Conservation (phyloP, 1,284 basidiomycete genomes). For the Violaceomyces palustris region DNA sequence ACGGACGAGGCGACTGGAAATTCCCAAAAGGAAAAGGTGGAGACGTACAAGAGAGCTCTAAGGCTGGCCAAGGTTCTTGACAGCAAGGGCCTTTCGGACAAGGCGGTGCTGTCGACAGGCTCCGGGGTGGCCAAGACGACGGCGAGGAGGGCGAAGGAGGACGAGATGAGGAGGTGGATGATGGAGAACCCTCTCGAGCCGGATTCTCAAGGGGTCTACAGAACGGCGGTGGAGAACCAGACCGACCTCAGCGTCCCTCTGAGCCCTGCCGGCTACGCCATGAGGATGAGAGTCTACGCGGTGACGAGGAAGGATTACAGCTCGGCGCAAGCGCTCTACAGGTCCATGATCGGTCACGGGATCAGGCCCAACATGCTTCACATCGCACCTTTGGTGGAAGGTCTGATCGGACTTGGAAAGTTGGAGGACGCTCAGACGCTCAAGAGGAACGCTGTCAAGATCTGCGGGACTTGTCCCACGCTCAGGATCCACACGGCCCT, state of each 20-base stretch:
- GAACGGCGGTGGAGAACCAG: neutral
- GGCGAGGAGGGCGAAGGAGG: no score
- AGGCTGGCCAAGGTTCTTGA: no score
- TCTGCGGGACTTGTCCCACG: conserved; percentile 9
- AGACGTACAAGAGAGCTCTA: no score
- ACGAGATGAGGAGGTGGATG: no score
- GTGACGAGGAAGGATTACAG: conserved; percentile 21
- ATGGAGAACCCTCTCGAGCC: no score
- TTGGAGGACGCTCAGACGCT: conserved; percentile 18
- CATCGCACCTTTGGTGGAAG: conserved; percentile 30
- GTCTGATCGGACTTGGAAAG: conserved; percentile 11
- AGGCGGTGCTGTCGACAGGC: no score
- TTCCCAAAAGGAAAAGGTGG: no score
- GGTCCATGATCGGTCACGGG: conserved; percentile 20
- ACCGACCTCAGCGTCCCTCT: conserved; percentile 6
- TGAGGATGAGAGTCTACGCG: conserved; percentile 29
- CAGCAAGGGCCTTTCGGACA: no score
- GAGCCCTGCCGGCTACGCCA: conserved; percentile 15
- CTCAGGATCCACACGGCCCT: conserved; percentile 27
- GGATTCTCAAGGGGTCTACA: neutral
- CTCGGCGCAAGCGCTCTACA: conserved; percentile 22
- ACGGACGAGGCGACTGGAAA: no score
- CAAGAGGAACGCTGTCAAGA: conserved; percentile 14
- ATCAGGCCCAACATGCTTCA: conserved; percentile 25
- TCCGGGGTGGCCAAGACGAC: no score